phyloP scores from a whole-genome alignment of 1,139 yeast genomes.

The Debaryomycetaceae sp. region DNA sequence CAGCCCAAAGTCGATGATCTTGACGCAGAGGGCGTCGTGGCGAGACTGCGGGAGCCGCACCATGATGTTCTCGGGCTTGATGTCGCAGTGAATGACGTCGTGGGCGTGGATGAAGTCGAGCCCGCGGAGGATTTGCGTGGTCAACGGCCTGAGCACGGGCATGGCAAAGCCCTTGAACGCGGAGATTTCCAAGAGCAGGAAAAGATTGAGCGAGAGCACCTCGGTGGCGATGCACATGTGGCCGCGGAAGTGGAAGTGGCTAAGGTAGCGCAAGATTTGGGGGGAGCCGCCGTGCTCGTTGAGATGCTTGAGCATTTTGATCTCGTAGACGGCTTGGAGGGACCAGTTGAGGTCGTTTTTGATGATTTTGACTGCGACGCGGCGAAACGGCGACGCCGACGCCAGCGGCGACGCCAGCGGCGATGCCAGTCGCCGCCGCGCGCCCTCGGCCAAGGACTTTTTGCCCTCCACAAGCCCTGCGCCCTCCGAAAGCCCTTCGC shows the following conservation, averaged over 20 bases:
- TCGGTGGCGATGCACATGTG: constrained; percentile 84
- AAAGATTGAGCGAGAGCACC: constrained; percentile 61
- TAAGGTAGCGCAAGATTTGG: constrained; percentile 48
- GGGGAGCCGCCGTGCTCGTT: constrained; percentile 17
- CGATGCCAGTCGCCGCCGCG: no score
- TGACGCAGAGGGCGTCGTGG: constrained; percentile 28
- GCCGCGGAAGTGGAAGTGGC: constrained; percentile 75
- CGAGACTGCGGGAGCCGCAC: constrained; percentile 26
- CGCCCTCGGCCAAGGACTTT: no score
- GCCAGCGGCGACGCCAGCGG: no score
- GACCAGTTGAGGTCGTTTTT: constrained; percentile 73
- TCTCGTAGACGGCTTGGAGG: constrained; percentile 74
- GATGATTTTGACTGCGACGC: constrained; percentile 73
- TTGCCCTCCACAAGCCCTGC: no score
- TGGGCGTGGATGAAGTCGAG: constrained; percentile 54
- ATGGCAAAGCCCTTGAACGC: constrained; percentile 59
- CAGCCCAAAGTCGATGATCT: constrained; percentile 66
- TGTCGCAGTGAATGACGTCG: constrained; percentile 72
- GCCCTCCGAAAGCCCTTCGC: no score
- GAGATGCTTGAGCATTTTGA: constrained; percentile 58
- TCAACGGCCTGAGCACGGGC: constrained; percentile 45
- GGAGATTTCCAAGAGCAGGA: constrained; percentile 59
- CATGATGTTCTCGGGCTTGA: constrained; percentile 70
- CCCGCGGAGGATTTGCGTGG: constrained; percentile 56
- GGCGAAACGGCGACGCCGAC: no score